A percentile compares a stretch with the other conserved stretches of the same genome.
Conservation (phyloP, 441 rosid species). For the Erodium moschatum region DNA sequence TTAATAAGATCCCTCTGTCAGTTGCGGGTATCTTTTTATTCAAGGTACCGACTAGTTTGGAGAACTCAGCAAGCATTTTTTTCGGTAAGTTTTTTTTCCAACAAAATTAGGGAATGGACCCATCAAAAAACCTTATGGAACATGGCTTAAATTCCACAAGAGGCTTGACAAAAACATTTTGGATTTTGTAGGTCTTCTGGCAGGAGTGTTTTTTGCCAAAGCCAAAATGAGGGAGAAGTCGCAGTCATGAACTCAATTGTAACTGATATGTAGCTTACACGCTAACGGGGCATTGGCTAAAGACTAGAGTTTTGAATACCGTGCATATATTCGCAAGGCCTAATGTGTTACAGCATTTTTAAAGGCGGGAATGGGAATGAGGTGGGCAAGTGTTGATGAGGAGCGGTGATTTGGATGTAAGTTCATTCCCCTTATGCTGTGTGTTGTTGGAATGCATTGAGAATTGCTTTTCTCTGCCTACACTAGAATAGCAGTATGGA, state of each 20-base stretch:
- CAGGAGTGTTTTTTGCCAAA: slow-evolving; percentile 79
- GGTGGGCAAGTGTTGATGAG: background rate
- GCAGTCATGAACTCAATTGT: slow-evolving; percentile 15
- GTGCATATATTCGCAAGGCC: background rate
- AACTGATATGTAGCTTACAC: background rate
- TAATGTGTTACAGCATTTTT: background rate
- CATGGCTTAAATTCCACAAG: background rate
- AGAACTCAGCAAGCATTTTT: slow-evolving; percentile 84
- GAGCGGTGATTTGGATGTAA: background rate
- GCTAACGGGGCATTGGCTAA: background rate
- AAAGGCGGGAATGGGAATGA: background rate
- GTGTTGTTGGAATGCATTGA: too few species aligned
- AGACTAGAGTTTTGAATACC: background rate
- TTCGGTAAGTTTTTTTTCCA: slow-evolving; percentile 49
- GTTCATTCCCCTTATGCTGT: too few species aligned
- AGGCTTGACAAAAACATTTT: slow-evolving; percentile 6
- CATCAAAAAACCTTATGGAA: background rate
- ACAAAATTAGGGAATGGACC: background rate
- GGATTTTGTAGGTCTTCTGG: slow-evolving; percentile 58
- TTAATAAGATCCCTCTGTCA: slow-evolving; percentile 90
- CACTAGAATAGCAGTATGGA: background rate
- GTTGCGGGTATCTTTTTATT: slow-evolving; percentile 77
- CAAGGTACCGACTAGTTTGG: slow-evolving; percentile 82
- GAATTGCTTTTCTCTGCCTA: background rate
- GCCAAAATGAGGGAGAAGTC: slow-evolving; percentile 79